phyloP scores from a whole-genome alignment of 2,329 filamentous ascomycete genomes.

The Endothia cerciana region DNA sequence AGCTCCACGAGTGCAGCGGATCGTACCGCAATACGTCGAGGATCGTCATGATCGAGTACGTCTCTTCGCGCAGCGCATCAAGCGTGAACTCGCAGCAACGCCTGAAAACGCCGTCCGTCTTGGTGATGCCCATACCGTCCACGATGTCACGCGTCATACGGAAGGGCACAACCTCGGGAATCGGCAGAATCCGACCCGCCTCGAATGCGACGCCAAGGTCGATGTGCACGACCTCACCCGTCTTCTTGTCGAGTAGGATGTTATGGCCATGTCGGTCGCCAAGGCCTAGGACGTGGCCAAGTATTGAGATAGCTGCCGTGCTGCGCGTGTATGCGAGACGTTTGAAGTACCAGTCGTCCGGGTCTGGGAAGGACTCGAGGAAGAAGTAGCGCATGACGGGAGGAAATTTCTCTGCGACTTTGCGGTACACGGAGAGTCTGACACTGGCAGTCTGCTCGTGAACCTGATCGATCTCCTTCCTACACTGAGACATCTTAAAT shows the following conservation, averaged over 20 bases:
- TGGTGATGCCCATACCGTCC: slow-evolving; percentile 94
- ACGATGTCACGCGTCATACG: slow-evolving; percentile 91
- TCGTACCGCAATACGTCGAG: slow-evolving; percentile 98
- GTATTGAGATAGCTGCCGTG: slow-evolving; percentile 92
- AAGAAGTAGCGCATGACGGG: slow-evolving; percentile 98
- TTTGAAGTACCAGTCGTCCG: slow-evolving; percentile 93
- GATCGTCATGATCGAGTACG: slow-evolving; percentile 97
- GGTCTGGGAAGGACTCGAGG: slow-evolving; percentile 89
- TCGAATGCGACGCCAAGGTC: slow-evolving; percentile 97
- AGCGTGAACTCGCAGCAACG: slow-evolving; percentile 98
- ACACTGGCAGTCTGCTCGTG: slow-evolving; percentile 71
- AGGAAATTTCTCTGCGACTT: slow-evolving; percentile 79
- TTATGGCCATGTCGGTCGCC: slow-evolving; percentile 97
- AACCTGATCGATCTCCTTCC: slow-evolving; percentile 77
- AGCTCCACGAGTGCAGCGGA: slow-evolving; percentile 93
- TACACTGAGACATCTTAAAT: slow-evolving; percentile 73
- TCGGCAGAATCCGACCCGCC: slow-evolving; percentile 89
- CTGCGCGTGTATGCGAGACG: slow-evolving; percentile 90
- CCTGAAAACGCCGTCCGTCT: slow-evolving; percentile 93
- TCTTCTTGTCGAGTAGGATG: slow-evolving; percentile 87
- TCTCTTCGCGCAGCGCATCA: slow-evolving; percentile 91
- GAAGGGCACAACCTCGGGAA: slow-evolving; percentile 96
- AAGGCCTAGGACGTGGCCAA: slow-evolving; percentile 89
- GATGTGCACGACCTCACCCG: slow-evolving; percentile 94
- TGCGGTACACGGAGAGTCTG: slow-evolving; percentile 75